Evolutionary conservation across 441 rosid genomes (phyloP).

Genomic region (Pelargonium myrrhifolium): DNA sequence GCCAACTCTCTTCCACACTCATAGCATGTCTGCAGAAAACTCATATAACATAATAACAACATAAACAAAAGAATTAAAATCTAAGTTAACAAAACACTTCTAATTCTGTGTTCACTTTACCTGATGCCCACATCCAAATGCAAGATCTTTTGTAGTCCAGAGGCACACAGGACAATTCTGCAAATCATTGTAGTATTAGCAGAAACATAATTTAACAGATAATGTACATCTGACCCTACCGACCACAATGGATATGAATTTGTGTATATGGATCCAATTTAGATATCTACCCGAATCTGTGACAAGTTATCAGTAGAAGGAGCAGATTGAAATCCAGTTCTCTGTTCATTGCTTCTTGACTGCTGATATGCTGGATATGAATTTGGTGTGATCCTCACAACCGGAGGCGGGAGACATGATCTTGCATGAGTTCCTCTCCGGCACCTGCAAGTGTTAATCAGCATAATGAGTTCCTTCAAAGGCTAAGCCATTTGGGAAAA

Average conservation of each 20-base stretch:
- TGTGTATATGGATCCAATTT: too few relatives aligned
- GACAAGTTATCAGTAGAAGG: too few relatives aligned
- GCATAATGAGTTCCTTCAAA: too few relatives aligned
- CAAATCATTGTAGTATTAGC: not conserved
- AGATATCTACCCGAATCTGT: too few relatives aligned
- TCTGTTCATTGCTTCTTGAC: constrained; percentile 16
- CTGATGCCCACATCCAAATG: constrained; percentile 19
- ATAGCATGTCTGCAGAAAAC: constrained; percentile 33
- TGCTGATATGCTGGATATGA: not conserved
- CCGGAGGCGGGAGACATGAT: constrained; percentile 31
- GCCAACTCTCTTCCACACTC: constrained; percentile 8
- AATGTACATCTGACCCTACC: too few relatives aligned
- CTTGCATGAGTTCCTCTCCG: constrained; percentile 23
- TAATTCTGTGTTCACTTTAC: not conserved
- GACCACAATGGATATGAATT: too few relatives aligned
- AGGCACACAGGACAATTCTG: constrained; percentile 14
- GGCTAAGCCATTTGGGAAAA: too few relatives aligned
- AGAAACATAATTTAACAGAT: not conserved
- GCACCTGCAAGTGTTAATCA: constrained; percentile 30
- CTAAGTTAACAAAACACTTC: too few relatives aligned
- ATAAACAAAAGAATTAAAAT: too few relatives aligned
- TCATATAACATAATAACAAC: too few relatives aligned
- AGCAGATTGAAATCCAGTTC: constrained; percentile 6
- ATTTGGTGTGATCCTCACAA: constrained; percentile 5
- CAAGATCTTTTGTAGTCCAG: constrained; percentile 13